A percentile compares a stretch with the other conserved stretches of the same genome.
Conservation (phyloP, 768 basidiomycete genomes). For the Albatrellus ellisii region DNA sequence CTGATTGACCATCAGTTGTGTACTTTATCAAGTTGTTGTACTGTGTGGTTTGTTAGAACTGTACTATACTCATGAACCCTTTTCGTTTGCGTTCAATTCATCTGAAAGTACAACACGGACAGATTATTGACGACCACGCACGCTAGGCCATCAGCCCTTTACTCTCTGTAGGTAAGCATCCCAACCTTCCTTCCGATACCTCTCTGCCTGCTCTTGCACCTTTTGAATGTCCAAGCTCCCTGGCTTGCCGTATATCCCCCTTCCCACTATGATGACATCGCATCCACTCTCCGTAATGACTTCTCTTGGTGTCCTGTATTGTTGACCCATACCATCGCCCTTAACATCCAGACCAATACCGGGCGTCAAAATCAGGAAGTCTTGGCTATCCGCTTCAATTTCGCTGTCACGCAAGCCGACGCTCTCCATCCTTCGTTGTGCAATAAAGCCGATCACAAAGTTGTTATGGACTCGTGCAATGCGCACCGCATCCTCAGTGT, state of each 20-base stretch:
- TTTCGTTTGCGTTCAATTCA: no score
- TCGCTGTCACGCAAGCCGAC: slow-evolving; percentile 27
- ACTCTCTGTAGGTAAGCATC: slow-evolving; percentile 56
- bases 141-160: neutral
- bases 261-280: slow-evolving; percentile 95
- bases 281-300: slow-evolving; percentile 74
- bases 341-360: slow-evolving; percentile 76
- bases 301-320: slow-evolving; percentile 75
- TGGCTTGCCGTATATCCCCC: slow-evolving; percentile 77
- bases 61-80: slow-evolving; percentile 1
- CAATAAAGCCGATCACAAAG: slow-evolving; percentile 96
- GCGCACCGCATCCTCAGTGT: slow-evolving; percentile 72
- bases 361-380: slow-evolving; percentile 86
- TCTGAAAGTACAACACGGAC: no score
- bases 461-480: slow-evolving; percentile 75
- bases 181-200: slow-evolving; percentile 85
- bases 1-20: no score
- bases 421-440: slow-evolving; percentile 72
- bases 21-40: neutral
- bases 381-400: slow-evolving; percentile 27
- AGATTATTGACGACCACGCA: no score
- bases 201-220: slow-evolving; percentile 59
- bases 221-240: slow-evolving; percentile 31
- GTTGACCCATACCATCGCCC: slow-evolving; percentile 38
- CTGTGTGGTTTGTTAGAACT: neutral